Percentiles rank a stretch among this genome's conserved stretches.
Evolutionary conservation across 345 rosid species (phyloP).

Genomic region (Physaria fendleri): DNA sequence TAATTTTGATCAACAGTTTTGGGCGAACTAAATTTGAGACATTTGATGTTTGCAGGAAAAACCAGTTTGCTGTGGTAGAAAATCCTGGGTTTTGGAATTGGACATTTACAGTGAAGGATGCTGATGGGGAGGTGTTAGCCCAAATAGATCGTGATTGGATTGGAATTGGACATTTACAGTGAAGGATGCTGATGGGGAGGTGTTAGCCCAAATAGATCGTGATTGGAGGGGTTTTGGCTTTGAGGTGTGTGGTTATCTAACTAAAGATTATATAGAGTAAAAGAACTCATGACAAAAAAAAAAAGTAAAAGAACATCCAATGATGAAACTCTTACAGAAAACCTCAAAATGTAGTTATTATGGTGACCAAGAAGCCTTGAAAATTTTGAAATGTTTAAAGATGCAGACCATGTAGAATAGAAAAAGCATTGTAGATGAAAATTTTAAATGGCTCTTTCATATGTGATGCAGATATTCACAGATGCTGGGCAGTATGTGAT

Average conservation of each 20-base stretch:
- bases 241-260: conserved; percentile 46
- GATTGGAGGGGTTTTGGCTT: conserved; percentile 98
- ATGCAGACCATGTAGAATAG: background rate
- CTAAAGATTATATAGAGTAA: background rate
- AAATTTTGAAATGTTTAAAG: background rate
- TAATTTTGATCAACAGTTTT: background rate
- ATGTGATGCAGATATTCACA: conserved; percentile 61
- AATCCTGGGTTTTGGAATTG: conserved; percentile 98
- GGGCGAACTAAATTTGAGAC: background rate
- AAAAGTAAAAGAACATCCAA: background rate
- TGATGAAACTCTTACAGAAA: background rate
- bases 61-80: conserved; percentile 87
- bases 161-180: conserved; percentile 98
- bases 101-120: conserved; percentile 92
- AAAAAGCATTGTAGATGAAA: background rate
- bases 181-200: conserved; percentile 72
- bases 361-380: background rate
- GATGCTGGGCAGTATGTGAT: conserved; percentile 99
- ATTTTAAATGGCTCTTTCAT: background rate
- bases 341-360: background rate
- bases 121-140: conserved; percentile 67
- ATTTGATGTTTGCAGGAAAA: conserved; percentile 39
- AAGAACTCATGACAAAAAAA: no score
- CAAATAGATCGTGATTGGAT: conserved; percentile 93
- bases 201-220: conserved; percentile 81